Conservation (phyloP, 176 grass and related monocot genomes). For the Olyra latifolia region DNA sequence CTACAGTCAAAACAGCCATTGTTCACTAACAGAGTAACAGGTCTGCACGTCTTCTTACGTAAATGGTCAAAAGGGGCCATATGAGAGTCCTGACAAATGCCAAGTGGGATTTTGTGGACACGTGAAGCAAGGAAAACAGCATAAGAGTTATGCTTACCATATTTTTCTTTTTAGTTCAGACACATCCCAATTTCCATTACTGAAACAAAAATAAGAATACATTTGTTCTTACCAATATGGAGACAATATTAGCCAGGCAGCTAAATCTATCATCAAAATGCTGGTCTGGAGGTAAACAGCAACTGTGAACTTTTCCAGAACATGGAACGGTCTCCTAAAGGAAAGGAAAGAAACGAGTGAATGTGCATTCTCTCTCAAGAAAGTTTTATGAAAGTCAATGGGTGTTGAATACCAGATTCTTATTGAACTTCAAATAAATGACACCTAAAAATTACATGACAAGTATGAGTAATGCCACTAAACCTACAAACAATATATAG, state of each 20-base stretch:
- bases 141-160: slow-evolving; percentile 57
- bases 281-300: slow-evolving; percentile 31
- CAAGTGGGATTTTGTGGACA: slow-evolving; percentile 18
- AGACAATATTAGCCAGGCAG: slow-evolving; percentile 58
- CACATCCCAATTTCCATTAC: too few relatives aligned
- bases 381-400: background rate
- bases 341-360: slow-evolving; percentile 20
- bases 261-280: slow-evolving; percentile 39
- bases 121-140: background rate
- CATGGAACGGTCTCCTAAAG: slow-evolving; percentile 43
- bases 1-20: background rate
- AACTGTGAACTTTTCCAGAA: slow-evolving; percentile 43
- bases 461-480: background rate
- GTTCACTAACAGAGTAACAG: slow-evolving; percentile 4
- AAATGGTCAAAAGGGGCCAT: background rate
- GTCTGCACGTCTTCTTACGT: background rate
- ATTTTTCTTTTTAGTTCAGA: too few relatives aligned
- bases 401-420: background rate
- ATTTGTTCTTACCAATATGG: slow-evolving; percentile 57
- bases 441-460: background rate
- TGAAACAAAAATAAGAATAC: background rate
- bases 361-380: background rate
- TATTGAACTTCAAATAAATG: background rate
- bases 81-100: background rate
- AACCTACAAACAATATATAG: background rate